Evolutionary conservation across 1,284 basidiomycete genomes (phyloP), one percentile per base, ranked within the genome.

Genomic region (Ustilago sp.): DNA sequence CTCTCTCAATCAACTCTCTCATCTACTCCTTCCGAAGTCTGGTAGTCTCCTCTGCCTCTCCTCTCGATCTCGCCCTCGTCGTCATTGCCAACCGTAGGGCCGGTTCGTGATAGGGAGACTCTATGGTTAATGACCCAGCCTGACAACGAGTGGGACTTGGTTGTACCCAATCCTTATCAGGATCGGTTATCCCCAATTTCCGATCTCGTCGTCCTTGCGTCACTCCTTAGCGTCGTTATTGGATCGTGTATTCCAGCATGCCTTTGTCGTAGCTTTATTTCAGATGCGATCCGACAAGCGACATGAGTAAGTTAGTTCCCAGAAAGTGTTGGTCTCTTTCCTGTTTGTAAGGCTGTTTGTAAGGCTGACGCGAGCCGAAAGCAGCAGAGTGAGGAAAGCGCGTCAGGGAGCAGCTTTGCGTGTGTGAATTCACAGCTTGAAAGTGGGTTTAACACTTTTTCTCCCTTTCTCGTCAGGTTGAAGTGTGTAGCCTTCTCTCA

Each of bases 281-380:
- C 55, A 59, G 68, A 59, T 59, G 55, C 54, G 43, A 47, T 41
- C 61, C 61, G 61, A 47, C 61, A 57, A 47, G 12, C 28, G 28
- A 32, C 38, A 23, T 15, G 39, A 41, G 39, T 17, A 41, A 41
- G 6, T 15, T 41, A 19, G 23, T 28, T 28, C 23, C 43, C n/a
- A 19, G 35, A 23, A 61, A 58, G 61, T 69, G 62, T 69, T 69
- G 68, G 57, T 69, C 62, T 63, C 58, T 45, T 3, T 28, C 23
- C 55, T 34, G n/a, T 36, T 53, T 34, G 28, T 45, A 19, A 63
- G 53, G 0, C 59, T 65, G 63, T 36, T 53, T 34, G 28, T 45
- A 19, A 63, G 53, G 0, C 59, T 65, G 63, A 71, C 68, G 68
- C 63, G 55, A 65, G 59, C 39, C 45, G 39, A 9, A 38, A 53